A percentile compares a stretch with the other conserved stretches of the same genome.
Evolutionary conservation across 2,329 filamentous ascomycete genomes (phyloP).

Genomic region (Emericellopsis cladophorae): DNA sequence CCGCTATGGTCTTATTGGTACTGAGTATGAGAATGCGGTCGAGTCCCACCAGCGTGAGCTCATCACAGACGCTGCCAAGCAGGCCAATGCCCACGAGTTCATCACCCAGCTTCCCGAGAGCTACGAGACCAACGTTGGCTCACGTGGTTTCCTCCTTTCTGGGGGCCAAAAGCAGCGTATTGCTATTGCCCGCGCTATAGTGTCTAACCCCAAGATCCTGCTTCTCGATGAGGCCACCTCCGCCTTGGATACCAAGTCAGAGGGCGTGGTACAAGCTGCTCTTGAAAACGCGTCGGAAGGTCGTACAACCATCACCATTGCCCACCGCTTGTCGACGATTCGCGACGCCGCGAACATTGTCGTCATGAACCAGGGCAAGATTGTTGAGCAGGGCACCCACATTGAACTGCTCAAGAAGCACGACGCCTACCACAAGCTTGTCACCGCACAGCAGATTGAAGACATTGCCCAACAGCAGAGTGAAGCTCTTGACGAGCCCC

Average conservation of each 20-base stretch:
- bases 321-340: constrained; percentile 90
- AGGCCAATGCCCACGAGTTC: constrained; percentile 33
- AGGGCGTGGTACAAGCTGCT: constrained; percentile 46
- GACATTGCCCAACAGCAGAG: neutral
- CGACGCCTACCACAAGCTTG: constrained; percentile 71
- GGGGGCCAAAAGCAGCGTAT: constrained; percentile 56
- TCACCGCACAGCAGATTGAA: constrained; percentile 59
- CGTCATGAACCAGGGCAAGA: constrained; percentile 74
- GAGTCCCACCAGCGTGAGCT: constrained; percentile 38
- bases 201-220: constrained; percentile 35
- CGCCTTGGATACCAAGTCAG: constrained; percentile 1
- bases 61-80: constrained; percentile 26
- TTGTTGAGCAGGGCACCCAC: constrained; percentile 87
- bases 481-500: neutral
- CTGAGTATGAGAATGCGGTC: constrained; percentile 46
- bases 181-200: constrained; percentile 37
- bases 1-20: constrained; percentile 79
- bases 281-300: constrained; percentile 77
- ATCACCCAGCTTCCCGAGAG: constrained; percentile 30
- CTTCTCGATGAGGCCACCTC: constrained; percentile 53
- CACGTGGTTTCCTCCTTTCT: constrained; percentile 45
- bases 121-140: constrained; percentile 46
- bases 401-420: constrained; percentile 56
- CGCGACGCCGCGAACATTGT: constrained; percentile 91
- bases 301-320: constrained; percentile 90